phyloP scores from a whole-genome alignment of 495 filamentous ascomycete genomes.

The Penicillium pancosmium region DNA sequence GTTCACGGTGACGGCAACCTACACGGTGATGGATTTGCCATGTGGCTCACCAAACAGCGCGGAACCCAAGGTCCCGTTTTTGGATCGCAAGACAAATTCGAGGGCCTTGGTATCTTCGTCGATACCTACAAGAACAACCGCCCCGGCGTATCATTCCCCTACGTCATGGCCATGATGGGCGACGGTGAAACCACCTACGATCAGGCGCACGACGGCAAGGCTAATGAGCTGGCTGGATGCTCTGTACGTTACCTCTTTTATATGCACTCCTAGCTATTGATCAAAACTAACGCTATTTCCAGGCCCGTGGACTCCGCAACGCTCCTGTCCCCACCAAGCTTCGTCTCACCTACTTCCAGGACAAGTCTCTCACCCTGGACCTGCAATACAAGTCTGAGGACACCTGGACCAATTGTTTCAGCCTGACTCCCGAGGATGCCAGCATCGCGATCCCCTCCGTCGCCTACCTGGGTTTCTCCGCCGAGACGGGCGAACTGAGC shows the following conservation, averaged over 20 bases:
- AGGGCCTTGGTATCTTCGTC: slow-evolving; percentile 95
- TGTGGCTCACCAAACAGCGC: slow-evolving; percentile 97
- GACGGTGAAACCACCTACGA: slow-evolving; percentile 90
- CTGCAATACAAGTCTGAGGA: slow-evolving; percentile 89
- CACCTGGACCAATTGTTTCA: slow-evolving; percentile 90
- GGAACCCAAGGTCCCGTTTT: slow-evolving; percentile 83
- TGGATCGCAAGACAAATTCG: slow-evolving; percentile 83
- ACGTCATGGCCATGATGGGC: slow-evolving; percentile 97
- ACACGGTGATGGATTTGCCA: slow-evolving; percentile 95
- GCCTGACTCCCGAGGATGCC: slow-evolving; percentile 58
- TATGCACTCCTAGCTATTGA: not conserved
- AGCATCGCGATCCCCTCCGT: slow-evolving; percentile 84
- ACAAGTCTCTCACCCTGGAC: slow-evolving; percentile 87
- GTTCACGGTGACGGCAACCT: slow-evolving; percentile 81
- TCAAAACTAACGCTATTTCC: slow-evolving; percentile 10
- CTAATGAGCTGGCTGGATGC: slow-evolving; percentile 89
- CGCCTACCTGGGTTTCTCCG: slow-evolving; percentile 92
- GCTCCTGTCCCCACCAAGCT: slow-evolving; percentile 79
- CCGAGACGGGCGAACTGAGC: slow-evolving; percentile 93
- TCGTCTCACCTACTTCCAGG: slow-evolving; percentile 93
- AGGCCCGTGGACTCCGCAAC: slow-evolving; percentile 85
- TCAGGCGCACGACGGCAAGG: slow-evolving; percentile 93
- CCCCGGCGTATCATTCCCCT: slow-evolving; percentile 92
- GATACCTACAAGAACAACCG: slow-evolving; percentile 99
- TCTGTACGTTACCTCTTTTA: slow-evolving; percentile 58